Percentiles rank a stretch among this genome's conserved stretches.
phyloP scores from a whole-genome alignment of 768 basidiomycete genomes.

The Steccherinum ochraceum region DNA sequence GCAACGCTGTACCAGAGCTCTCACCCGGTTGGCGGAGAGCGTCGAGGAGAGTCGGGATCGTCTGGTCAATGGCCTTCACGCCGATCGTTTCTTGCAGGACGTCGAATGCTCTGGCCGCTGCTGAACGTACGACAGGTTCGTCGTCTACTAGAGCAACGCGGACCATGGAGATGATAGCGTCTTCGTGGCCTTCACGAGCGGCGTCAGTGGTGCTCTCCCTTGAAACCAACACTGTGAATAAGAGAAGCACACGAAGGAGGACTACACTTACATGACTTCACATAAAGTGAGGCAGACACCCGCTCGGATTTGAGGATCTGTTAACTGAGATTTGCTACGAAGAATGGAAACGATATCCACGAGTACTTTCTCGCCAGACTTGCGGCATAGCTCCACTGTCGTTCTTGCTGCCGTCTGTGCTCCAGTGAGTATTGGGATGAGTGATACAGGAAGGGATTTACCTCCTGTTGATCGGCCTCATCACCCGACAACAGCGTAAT shows the following conservation, averaged over 20 bases:
- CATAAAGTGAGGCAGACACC: slow-evolving; percentile 86
- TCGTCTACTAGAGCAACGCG: slow-evolving; percentile 84
- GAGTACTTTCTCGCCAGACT: slow-evolving; percentile 89
- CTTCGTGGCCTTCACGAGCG: slow-evolving; percentile 84
- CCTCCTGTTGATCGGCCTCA: slow-evolving; percentile 88
- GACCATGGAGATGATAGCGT: slow-evolving; percentile 81
- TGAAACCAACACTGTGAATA: slow-evolving; percentile 5
- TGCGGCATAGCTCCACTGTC: slow-evolving; percentile 83
- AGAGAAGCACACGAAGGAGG: not conserved
- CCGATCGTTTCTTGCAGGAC: slow-evolving; percentile 90
- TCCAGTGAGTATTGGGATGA: not conserved
- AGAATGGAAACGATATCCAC: slow-evolving; percentile 79
- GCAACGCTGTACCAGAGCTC: slow-evolving; percentile 90
- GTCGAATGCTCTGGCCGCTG: slow-evolving; percentile 88
- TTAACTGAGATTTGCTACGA: slow-evolving; percentile 55
- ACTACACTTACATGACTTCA: slow-evolving; percentile 70
- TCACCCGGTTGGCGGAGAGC: slow-evolving; percentile 91
- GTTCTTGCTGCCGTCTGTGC: slow-evolving; percentile 82
- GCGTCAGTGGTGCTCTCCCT: slow-evolving; percentile 81
- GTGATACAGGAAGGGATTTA: slow-evolving; percentile 25
- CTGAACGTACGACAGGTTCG: slow-evolving; percentile 76
- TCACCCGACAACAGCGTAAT: slow-evolving; percentile 71
- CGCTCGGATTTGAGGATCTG: slow-evolving; percentile 60
- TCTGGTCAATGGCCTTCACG: slow-evolving; percentile 88
- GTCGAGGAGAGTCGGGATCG: slow-evolving; percentile 90